Percentiles rank a stretch among this genome's conserved stretches.
phyloP scores from a whole-genome alignment of 2,329 filamentous ascomycete genomes.

The Beauveria sp. region DNA sequence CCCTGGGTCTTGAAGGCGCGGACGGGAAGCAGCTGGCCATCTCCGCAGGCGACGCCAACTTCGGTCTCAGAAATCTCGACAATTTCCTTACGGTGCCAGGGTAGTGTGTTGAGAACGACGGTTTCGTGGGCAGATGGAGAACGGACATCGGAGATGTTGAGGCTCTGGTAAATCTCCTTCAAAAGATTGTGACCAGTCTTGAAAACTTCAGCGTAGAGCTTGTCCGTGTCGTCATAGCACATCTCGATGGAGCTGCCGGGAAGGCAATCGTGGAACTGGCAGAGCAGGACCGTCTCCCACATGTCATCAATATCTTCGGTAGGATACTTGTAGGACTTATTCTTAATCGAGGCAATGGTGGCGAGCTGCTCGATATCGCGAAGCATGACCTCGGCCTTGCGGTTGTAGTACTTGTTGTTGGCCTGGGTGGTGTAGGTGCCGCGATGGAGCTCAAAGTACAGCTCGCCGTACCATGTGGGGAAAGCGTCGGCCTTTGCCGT shows the following conservation, averaged over 20 bases:
- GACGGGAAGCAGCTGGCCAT: slow-evolving; percentile 44
- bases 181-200: slow-evolving; percentile 65
- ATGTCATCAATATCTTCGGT: slow-evolving; percentile 91
- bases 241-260: slow-evolving; percentile 94
- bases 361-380: slow-evolving; percentile 84
- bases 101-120: slow-evolving; percentile 73
- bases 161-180: slow-evolving; percentile 57
- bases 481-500: slow-evolving; percentile 73
- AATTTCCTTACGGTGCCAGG: slow-evolving; percentile 74
- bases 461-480: slow-evolving; percentile 94
- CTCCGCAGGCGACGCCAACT: slow-evolving; percentile 49
- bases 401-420: slow-evolving; percentile 94
- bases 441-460: slow-evolving; percentile 96
- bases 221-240: slow-evolving; percentile 94
- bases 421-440: slow-evolving; percentile 96
- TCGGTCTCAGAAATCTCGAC: slow-evolving; percentile 52
- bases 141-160: slow-evolving; percentile 51
- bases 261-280: slow-evolving; percentile 96
- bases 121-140: slow-evolving; percentile 38
- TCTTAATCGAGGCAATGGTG: slow-evolving; percentile 71
- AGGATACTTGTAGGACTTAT: slow-evolving; percentile 75
- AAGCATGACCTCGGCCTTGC: slow-evolving; percentile 75
- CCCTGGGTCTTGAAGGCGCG: slow-evolving; percentile 39
- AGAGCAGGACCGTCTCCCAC: slow-evolving; percentile 88
- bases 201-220: slow-evolving; percentile 80